A percentile compares a stretch with the other conserved stretches of the same genome.
phyloP scores from a whole-genome alignment of 495 filamentous ascomycete genomes.

The Annulohypoxylon maeteangense region DNA sequence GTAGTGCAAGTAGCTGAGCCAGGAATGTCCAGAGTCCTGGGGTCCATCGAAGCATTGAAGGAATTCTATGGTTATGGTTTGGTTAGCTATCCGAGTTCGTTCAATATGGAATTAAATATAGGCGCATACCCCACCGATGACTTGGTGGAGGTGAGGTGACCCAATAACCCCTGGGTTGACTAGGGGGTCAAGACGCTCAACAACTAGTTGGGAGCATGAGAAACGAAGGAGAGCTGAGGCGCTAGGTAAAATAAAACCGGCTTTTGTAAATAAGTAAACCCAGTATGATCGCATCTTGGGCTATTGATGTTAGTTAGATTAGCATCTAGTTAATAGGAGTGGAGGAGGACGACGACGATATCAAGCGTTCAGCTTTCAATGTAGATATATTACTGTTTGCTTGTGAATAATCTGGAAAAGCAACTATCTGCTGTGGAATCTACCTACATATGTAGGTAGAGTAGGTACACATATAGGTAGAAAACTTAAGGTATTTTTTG shows the following conservation, averaged over 20 bases:
- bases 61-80: slow-evolving; percentile 34
- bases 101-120: not conserved
- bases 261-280: not conserved
- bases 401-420: too few relatives aligned
- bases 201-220: slow-evolving; percentile 51
- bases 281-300: slow-evolving; percentile 26
- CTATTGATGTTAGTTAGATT: not conserved
- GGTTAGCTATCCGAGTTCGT: not conserved
- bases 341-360: too few relatives aligned
- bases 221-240: slow-evolving; percentile 41
- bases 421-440: too few relatives aligned
- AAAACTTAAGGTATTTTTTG: too few relatives aligned
- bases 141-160: slow-evolving; percentile 49
- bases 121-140: slow-evolving; percentile 49
- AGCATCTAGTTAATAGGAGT: too few relatives aligned
- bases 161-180: slow-evolving; percentile 49
- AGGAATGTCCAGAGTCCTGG: slow-evolving; percentile 40
- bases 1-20: slow-evolving; percentile 48
- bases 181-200: slow-evolving; percentile 49
- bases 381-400: too few relatives aligned
- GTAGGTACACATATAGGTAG: too few relatives aligned
- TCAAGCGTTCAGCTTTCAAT: too few relatives aligned
- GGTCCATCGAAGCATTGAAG: slow-evolving; percentile 51
- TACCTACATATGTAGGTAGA: too few relatives aligned
- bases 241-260: slow-evolving; percentile 1